phyloP scores from a whole-genome alignment of 1,284 basidiomycete species.

The Gymnopus androsaceus region DNA sequence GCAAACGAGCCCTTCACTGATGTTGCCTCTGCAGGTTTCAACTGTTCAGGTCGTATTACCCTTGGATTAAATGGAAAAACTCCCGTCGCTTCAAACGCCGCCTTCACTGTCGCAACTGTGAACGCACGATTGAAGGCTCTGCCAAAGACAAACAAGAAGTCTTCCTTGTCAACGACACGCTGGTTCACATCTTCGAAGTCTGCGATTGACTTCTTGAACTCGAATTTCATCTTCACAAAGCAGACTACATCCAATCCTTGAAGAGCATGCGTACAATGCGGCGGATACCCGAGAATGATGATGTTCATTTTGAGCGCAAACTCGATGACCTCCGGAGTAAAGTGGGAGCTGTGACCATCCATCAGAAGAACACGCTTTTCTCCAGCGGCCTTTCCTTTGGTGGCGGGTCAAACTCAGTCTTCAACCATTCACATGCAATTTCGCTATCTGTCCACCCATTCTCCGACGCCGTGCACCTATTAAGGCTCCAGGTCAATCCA shows the following conservation, averaged over 20 bases:
- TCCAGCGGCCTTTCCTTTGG: constrained; percentile 33
- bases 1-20: constrained; percentile 27
- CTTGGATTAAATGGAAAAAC: constrained; percentile 31
- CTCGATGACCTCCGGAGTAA: constrained; percentile 33
- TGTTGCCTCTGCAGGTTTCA: constrained; percentile 26
- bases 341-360: constrained; percentile 44
- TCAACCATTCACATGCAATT: constrained; percentile 32
- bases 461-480: constrained; percentile 21
- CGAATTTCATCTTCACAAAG: constrained; percentile 31
- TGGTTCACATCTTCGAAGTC: constrained; percentile 20
- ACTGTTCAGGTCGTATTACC: constrained; percentile 25
- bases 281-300: constrained; percentile 37
- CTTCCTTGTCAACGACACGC: constrained; percentile 25
- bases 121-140: constrained; percentile 27
- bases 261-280: constrained; percentile 40
- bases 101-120: constrained; percentile 20
- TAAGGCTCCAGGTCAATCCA: background rate
- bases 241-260: constrained; percentile 43
- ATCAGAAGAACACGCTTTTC: constrained; percentile 31
- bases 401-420: constrained; percentile 35
- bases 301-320: constrained; percentile 35
- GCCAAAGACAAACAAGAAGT: constrained; percentile 30
- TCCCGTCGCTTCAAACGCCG: constrained; percentile 33
- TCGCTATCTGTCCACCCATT: constrained; percentile 33
- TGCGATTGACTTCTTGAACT: constrained; percentile 18